Percentiles rank a stretch among this genome's conserved stretches.
These are phyloP conservation scores for Yamadazyma pseudoaaseri DNA, from an alignment of 1,139 yeast species.

Conservation along the genomic window DNA sequence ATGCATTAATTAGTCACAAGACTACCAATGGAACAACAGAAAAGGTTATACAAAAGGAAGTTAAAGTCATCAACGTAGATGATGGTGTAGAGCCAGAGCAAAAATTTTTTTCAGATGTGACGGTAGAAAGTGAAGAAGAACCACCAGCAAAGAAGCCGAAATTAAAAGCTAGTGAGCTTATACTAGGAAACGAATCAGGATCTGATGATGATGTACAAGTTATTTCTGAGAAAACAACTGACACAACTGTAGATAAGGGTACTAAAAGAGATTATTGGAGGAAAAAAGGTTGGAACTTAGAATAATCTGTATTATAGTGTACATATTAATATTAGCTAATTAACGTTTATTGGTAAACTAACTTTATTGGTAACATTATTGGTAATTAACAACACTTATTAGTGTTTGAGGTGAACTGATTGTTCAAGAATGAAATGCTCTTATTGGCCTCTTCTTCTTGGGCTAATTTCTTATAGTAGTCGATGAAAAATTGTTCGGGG, in stretches of 20 bases:
- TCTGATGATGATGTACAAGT: constrained; percentile 11
- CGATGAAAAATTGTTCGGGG: constrained; percentile 28
- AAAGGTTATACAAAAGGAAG: constrained; percentile 5
- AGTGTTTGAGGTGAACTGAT: constrained; percentile 7
- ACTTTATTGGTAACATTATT: too few relatives aligned
- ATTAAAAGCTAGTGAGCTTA: constrained; percentile 4
- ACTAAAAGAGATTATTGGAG: constrained; percentile 42
- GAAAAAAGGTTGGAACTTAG: constrained; percentile 33
- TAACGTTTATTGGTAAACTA: background rate
- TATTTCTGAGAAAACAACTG: constrained; percentile 7
- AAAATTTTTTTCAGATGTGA: constrained; percentile 44
- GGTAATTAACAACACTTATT: constrained; percentile 11
- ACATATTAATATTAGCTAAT: constrained; percentile 2
- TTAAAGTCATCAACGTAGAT: constrained; percentile 16
- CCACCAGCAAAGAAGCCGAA: constrained; percentile 1
- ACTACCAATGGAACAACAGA: constrained; percentile 18
- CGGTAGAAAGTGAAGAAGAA: constrained; percentile 35
- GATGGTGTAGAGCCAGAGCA: constrained; percentile 33
- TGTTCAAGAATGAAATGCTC: constrained; percentile 10
- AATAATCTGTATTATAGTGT: constrained; percentile 6
- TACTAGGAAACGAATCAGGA: constrained; percentile 12
- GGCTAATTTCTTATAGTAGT: constrained; percentile 15
- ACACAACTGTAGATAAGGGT: constrained; percentile 29
- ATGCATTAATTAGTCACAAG: constrained; percentile 44
- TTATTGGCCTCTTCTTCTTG: constrained; percentile 8